These are phyloP conservation scores for Pyrenochaeta sp. DNA, from an alignment of 2,329 filamentous ascomycete species.

Conservation along the genomic window DNA sequence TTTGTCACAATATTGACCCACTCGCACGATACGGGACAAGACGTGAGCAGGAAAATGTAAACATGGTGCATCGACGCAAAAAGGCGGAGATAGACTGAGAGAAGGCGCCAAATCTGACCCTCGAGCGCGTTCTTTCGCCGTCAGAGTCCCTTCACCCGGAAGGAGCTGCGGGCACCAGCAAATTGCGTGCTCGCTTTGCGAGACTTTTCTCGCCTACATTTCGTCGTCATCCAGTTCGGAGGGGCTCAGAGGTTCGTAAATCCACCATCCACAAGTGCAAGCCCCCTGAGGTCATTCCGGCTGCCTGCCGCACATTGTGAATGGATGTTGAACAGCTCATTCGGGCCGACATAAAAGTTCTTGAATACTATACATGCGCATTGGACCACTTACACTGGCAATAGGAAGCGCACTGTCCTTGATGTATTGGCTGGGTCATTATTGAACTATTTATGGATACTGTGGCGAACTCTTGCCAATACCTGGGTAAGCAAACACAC, in stretches of 20 bases:
- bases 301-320: background rate
- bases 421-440: too few relatives aligned
- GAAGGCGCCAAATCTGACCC: too few relatives aligned
- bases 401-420: too few relatives aligned
- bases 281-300: background rate
- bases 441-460: too few relatives aligned
- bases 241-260: background rate
- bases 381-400: too few relatives aligned
- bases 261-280: background rate
- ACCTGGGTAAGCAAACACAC: too few relatives aligned
- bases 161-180: background rate
- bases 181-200: background rate
- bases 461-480: too few relatives aligned
- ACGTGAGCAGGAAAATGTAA: background rate
- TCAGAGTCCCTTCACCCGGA: background rate
- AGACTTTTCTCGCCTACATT: background rate
- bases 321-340: background rate
- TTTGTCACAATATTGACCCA: conserved; percentile 6
- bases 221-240: background rate
- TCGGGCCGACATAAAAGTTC: too few relatives aligned
- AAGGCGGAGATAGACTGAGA: background rate
- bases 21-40: background rate
- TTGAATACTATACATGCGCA: too few relatives aligned
- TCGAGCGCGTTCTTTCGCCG: background rate
- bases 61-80: too few relatives aligned